Conservation (phyloP, 106 monocot genomes). For the Ottelia alismoides region DNA sequence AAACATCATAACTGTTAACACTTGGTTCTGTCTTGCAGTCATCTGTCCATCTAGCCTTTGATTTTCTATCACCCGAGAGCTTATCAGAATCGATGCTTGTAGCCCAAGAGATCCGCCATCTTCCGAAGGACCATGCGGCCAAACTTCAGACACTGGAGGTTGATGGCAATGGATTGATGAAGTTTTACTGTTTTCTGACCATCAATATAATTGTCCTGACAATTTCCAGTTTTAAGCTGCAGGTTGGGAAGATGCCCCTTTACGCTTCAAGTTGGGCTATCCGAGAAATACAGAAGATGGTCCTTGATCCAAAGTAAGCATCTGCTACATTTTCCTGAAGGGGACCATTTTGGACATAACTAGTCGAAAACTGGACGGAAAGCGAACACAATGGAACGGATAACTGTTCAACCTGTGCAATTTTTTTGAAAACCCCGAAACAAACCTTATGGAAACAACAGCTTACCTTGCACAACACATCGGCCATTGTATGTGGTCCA, state of each 20-base stretch:
- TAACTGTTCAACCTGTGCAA: too few relatives aligned
- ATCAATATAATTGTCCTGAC: neutral
- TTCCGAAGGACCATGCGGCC: conserved; percentile 66
- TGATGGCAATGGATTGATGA: neutral
- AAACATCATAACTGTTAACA: too few relatives aligned
- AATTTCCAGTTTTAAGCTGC: conserved; percentile 5
- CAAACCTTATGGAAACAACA: too few relatives aligned
- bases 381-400: too few relatives aligned
- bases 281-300: conserved; percentile 76
- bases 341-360: too few relatives aligned
- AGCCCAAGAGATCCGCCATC: conserved; percentile 78
- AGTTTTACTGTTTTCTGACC: neutral
- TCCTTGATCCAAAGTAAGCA: conserved; percentile 67
- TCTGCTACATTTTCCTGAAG: neutral
- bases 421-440: too few relatives aligned
- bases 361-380: too few relatives aligned
- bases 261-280: conserved; percentile 93
- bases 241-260: conserved; percentile 80
- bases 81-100: conserved; percentile 47
- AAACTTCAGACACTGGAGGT: conserved; percentile 94
- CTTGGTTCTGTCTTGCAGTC: too few relatives aligned
- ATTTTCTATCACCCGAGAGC: conserved; percentile 83
- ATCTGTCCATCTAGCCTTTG: conserved; percentile 62
- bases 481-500: neutral
- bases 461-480: neutral